Percentiles rank a stretch among this genome's conserved stretches.
Evolutionary conservation across 306 rosid genomes (phyloP).

Genomic region (Chamaecrista fasciculata): DNA sequence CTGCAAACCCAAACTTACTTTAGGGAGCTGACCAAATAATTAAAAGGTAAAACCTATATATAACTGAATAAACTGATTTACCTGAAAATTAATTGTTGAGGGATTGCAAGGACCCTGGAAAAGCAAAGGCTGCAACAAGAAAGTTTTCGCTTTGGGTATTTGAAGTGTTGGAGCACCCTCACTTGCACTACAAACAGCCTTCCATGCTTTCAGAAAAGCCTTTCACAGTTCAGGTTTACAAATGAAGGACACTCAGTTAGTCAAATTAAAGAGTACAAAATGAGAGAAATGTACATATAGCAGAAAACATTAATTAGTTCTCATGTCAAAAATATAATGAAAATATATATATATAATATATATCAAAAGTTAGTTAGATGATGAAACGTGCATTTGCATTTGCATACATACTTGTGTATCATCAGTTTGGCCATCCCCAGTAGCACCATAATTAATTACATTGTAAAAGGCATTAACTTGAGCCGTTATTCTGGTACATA

Average conservation of each 20-base stretch:
- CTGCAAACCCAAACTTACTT: constrained; percentile 9
- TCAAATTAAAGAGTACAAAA: too few species aligned
- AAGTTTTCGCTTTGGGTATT: constrained; percentile 38
- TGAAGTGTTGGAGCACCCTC: constrained; percentile 27
- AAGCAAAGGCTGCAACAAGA: constrained; percentile 38
- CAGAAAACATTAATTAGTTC: not conserved
- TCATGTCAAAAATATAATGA: not conserved
- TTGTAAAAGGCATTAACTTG: constrained; percentile 9
- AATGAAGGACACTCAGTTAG: not conserved
- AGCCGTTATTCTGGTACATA: not conserved
- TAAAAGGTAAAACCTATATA: too few species aligned
- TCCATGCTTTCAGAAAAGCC: constrained; percentile 63
- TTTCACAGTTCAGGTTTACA: not conserved
- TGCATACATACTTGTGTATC: constrained; percentile 38
- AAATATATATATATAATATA: too few species aligned
- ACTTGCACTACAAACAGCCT: constrained; percentile 32
- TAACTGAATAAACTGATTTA: not conserved
- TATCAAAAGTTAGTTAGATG: not conserved
- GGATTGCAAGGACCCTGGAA: constrained; percentile 60
- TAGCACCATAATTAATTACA: constrained; percentile 43
- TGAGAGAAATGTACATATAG: too few species aligned
- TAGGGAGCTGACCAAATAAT: not conserved
- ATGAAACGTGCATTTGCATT: not conserved
- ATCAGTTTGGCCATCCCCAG: constrained; percentile 41
- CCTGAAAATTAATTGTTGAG: constrained; percentile 34